These are phyloP conservation scores for Verticillium nubilum DNA, from an alignment of 2,329 filamentous ascomycete species.

Conservation along the genomic window DNA sequence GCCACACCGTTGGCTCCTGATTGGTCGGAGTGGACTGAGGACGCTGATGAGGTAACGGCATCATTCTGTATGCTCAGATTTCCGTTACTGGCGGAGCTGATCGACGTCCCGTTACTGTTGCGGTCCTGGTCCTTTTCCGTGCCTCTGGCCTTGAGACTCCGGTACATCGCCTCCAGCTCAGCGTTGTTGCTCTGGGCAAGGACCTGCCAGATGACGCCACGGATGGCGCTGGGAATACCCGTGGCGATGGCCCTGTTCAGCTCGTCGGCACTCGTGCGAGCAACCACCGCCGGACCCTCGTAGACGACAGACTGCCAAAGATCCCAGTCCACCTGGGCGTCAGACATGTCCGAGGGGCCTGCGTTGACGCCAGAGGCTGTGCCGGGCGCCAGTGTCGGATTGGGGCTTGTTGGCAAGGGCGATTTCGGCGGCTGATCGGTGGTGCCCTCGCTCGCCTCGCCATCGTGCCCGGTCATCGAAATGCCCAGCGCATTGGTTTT, in stretches of 20 bases:
- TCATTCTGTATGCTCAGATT: conserved; percentile 59
- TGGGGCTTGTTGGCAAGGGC: conserved; percentile 58
- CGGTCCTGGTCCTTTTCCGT: conserved; percentile 72
- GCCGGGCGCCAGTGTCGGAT: conserved; percentile 70
- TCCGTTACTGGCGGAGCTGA: conserved; percentile 47
- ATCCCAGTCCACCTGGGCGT: conserved; percentile 92
- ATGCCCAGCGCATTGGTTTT: conserved; percentile 6
- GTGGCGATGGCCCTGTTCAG: conserved; percentile 85
- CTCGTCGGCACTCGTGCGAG: conserved; percentile 82
- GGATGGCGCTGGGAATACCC: conserved; percentile 89
- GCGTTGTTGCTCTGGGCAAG: conserved; percentile 92
- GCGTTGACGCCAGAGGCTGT: conserved; percentile 78
- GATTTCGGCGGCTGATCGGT: conserved; percentile 9
- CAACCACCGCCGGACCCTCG: conserved; percentile 83
- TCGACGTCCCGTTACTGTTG: conserved; percentile 47
- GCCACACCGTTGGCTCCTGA: conserved; percentile 56
- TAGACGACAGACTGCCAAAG: conserved; percentile 96
- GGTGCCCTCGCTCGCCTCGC: neutral
- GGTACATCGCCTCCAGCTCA: conserved; percentile 82
- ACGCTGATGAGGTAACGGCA: conserved; percentile 69
- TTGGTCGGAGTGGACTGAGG: conserved; percentile 74
- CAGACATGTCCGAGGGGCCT: conserved; percentile 64
- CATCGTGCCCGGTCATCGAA: conserved; percentile 11
- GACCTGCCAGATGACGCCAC: conserved; percentile 98
- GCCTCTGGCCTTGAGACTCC: conserved; percentile 71